Conservation (phyloP, 2,329 filamentous ascomycete genomes). For the Ophiostoma piceae region DNA sequence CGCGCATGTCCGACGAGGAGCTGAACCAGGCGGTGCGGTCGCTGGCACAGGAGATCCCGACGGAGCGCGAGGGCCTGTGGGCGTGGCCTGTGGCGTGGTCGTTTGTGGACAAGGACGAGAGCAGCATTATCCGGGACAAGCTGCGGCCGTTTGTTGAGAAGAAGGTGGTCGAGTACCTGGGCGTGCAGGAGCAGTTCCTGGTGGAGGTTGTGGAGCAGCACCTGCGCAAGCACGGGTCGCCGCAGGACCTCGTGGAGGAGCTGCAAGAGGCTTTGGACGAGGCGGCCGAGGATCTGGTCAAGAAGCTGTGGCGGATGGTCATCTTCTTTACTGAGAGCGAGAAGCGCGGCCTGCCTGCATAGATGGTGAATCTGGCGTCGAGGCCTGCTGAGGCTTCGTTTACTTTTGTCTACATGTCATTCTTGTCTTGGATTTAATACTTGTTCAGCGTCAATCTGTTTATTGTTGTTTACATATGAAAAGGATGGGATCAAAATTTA, state of each 20-base stretch:
- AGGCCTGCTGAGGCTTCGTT: background rate
- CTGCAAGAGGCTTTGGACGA: conserved; percentile 88
- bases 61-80: conserved; percentile 81
- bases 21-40: conserved; percentile 73
- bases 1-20: conserved; percentile 77
- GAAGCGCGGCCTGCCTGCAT: conserved; percentile 72
- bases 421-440: background rate
- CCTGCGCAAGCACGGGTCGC: conserved; percentile 66
- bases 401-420: background rate
- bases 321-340: conserved; percentile 97
- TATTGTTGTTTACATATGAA: background rate
- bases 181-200: conserved; percentile 91
- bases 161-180: conserved; percentile 95
- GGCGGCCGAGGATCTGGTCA: conserved; percentile 87
- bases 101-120: conserved; percentile 72
- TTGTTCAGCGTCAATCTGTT: background rate
- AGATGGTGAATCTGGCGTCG: conserved; percentile 32
- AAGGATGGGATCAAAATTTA: background rate
- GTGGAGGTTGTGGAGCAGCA: conserved; percentile 91
- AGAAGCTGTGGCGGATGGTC: conserved; percentile 97
- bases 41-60: conserved; percentile 84
- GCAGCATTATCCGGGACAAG: conserved; percentile 60
- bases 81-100: conserved; percentile 92
- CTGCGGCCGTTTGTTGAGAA: conserved; percentile 93
- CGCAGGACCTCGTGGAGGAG: conserved; percentile 77